Conservation (phyloP, 306 rosid species). For the Pterocarpus macrocarpus region DNA sequence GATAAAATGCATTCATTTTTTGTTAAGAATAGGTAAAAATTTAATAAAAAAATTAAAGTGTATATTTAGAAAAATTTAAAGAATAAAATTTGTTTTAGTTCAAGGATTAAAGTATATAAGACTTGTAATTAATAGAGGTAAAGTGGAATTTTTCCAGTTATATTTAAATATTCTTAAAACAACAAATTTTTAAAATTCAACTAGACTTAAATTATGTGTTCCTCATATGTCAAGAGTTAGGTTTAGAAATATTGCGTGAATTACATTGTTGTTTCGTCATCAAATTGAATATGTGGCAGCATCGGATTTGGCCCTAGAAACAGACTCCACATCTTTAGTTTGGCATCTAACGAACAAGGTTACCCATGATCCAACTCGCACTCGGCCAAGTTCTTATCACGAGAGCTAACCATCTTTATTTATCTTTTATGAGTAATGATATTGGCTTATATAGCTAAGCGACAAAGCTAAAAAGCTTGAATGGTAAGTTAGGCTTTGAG, state of each 20-base stretch:
- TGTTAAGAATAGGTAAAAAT: too few species aligned
- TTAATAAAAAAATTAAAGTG: too few species aligned
- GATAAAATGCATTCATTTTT: too few species aligned
- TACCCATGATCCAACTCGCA: slow-evolving; percentile 20
- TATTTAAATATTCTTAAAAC: too few species aligned
- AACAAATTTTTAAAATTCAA: not conserved
- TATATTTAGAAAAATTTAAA: too few species aligned
- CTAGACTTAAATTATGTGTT: not conserved
- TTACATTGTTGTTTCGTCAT: not conserved
- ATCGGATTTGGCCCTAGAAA: slow-evolving; percentile 20
- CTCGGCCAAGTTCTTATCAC: slow-evolving; percentile 11
- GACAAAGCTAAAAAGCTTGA: not conserved
- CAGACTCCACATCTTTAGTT: not conserved
- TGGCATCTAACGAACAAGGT: slow-evolving; percentile 12
- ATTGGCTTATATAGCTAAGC: not conserved
- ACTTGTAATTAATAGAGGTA: too few species aligned
- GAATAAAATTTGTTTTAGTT: too few species aligned
- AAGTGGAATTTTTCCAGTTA: too few species aligned
- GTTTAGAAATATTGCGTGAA: too few species aligned
- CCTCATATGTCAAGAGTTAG: not conserved
- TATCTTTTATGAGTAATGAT: not conserved
- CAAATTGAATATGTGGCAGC: not conserved
- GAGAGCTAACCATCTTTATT: not conserved
- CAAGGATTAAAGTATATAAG: too few species aligned
- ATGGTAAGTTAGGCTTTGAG: not conserved